phyloP scores from a whole-genome alignment of 768 basidiomycete genomes.

The Rhodosporidiobolus sp. region DNA sequence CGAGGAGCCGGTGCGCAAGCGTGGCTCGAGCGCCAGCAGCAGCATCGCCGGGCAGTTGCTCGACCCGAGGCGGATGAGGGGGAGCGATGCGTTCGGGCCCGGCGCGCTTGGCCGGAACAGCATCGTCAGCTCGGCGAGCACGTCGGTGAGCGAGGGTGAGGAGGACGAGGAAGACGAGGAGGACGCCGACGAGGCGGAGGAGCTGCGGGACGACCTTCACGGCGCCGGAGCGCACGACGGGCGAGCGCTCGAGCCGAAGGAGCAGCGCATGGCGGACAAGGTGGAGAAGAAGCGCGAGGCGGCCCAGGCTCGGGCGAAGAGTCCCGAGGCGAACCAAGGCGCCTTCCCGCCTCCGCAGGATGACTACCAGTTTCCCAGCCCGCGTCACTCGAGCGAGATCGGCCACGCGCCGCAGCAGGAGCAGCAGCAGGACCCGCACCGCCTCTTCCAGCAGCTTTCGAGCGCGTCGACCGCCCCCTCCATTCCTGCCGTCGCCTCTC shows the following conservation, averaged over 20 bases:
- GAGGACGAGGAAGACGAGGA: constrained; percentile 4
- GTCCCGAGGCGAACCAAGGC: neutral
- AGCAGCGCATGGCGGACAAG: neutral
- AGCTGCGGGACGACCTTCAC: neutral
- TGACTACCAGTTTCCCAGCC: constrained; percentile 33
- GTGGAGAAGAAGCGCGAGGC: neutral
- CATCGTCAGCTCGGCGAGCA: neutral
- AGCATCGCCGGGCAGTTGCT: constrained; percentile 10
- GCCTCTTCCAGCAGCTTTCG: constrained; percentile 13
- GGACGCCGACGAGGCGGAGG: neutral
- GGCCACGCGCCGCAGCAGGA: no score
- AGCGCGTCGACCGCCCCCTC: neutral
- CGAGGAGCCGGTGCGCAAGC: constrained; percentile 12
- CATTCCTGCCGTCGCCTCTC: neutral
- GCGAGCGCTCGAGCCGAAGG: neutral
- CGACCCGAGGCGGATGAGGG: constrained; percentile 3
- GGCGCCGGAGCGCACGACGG: neutral
- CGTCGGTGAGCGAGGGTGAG: neutral
- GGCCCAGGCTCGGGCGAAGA: constrained; percentile 1
- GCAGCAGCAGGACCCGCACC: neutral
- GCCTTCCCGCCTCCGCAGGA: constrained; percentile 29
- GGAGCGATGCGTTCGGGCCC: neutral
- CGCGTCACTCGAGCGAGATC: neutral
- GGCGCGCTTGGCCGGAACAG: neutral
- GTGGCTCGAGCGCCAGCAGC: constrained; percentile 26